Base-by-base conservation (phyloP, 2,329 filamentous ascomycete species). In the Paecilomyces formosus region DNA sequence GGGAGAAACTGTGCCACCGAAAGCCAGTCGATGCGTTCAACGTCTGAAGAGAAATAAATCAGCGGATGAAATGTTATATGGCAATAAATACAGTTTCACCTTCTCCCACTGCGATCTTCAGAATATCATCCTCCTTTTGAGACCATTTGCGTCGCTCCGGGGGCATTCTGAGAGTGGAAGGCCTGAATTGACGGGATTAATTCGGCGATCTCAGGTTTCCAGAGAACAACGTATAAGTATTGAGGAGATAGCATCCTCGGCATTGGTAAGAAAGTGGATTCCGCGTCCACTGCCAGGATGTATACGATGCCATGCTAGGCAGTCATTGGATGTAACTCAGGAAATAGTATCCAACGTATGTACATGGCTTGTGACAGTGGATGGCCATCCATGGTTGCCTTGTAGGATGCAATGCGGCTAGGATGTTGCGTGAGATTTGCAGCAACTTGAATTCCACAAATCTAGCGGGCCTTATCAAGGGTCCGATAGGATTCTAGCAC, bases 21-120 rank as follows among this genome's bases (percentile, higher is more conserved):
- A 18, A 57, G 59, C 59, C 59, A 61, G 55, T 61, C 59, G 55
- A 61, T 57, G 53, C 57, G 58, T 28, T 58, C 59, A 26, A 59
- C 59, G 30, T 61, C 59, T 59, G 21, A 15, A 18, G 49, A 52
- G 49, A 18, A 12, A 21, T 18, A 15, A 52, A 52, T 52, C 24
- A 52, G 49, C 49, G 5, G 15, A 12, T 15, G 13, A 35, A 35
- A 35, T 35, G 12, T 13, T 15, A 35, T 35, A 12, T 35, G 13
- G 7, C 15, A 35, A 11, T 4, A 35, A 35, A 35, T 15, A 15
- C 11, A 15, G 11, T 12, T 12, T 15, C 11, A 35, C 33, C 33
- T 35, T 35, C 33, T 35, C 33, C 33, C 9, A 35, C 33, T 4
- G 33, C 33, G 13, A 35, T 35, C 33, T 35, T 35, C 33, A 35